phyloP scores from a whole-genome alignment of 1,139 yeast genomes.

The Blastobotrys serpentis region DNA sequence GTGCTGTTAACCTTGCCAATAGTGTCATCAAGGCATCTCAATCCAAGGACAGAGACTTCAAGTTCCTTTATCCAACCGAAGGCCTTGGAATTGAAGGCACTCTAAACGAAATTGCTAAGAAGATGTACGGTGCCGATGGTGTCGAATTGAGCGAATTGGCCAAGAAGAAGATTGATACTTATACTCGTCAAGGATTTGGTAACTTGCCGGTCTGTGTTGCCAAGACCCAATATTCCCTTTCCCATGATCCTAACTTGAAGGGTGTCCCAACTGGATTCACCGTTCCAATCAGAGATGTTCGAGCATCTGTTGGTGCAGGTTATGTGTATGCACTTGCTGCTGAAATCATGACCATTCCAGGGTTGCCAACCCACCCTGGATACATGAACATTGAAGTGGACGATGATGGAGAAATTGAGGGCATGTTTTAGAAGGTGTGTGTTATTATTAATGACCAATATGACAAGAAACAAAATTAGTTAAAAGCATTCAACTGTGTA shows the following conservation, averaged over 20 bases:
- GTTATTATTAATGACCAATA: not conserved
- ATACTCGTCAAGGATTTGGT: slow-evolving; percentile 88
- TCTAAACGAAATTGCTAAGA: slow-evolving; percentile 75
- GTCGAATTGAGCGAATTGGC: slow-evolving; percentile 88
- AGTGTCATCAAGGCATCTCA: slow-evolving; percentile 79
- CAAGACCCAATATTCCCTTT: slow-evolving; percentile 93
- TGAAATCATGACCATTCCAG: slow-evolving; percentile 96
- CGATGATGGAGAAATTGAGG: slow-evolving; percentile 91
- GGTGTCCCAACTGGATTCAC: slow-evolving; percentile 95
- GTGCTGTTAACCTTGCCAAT: slow-evolving; percentile 84
- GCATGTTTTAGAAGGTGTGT: slow-evolving; percentile 60
- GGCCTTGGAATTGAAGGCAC: slow-evolving; percentile 74
- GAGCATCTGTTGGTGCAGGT: slow-evolving; percentile 96
- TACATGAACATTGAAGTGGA: slow-evolving; percentile 96
- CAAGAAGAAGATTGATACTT: slow-evolving; percentile 74
- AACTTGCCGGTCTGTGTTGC: slow-evolving; percentile 95
- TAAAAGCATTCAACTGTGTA: slow-evolving; percentile 8
- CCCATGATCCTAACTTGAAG: slow-evolving; percentile 90
- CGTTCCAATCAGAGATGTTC: slow-evolving; percentile 91
- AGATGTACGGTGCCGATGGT: slow-evolving; percentile 93
- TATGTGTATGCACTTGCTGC: slow-evolving; percentile 96
- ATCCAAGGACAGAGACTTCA: slow-evolving; percentile 52
- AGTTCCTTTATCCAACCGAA: slow-evolving; percentile 71
- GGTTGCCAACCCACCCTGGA: slow-evolving; percentile 94
- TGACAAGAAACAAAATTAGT: too few species aligned